Conservation (phyloP, 352 stramenopile genomes). For the Globisporangium splendens region DNA sequence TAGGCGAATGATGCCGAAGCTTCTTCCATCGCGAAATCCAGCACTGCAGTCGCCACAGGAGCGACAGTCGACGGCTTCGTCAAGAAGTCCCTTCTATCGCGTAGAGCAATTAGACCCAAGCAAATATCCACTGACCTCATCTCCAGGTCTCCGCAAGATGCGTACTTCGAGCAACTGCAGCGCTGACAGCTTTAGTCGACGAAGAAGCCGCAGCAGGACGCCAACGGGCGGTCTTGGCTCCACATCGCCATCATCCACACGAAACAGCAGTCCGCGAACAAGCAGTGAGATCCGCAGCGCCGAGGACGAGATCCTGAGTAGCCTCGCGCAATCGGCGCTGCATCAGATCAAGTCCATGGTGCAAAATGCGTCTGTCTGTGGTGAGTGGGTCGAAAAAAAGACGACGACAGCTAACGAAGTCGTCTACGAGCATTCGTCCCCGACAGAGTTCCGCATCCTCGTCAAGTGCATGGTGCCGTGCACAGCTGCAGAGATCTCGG, state of each 20-base stretch:
- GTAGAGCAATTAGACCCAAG: slow-evolving; percentile 3
- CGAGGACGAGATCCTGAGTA: slow-evolving; percentile 14
- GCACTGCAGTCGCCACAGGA: no score
- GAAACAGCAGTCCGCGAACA: slow-evolving; percentile 8
- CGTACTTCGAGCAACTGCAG: slow-evolving; percentile 14
- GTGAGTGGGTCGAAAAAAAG: slow-evolving; percentile 8
- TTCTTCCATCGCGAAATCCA: no score
- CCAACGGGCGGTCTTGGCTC: not conserved
- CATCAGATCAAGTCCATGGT: slow-evolving; percentile 8
- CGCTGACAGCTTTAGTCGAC: slow-evolving; percentile 9
- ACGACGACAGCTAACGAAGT: slow-evolving; percentile 1
- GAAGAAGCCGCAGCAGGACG: not conserved
- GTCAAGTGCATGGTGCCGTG: slow-evolving; percentile 19
- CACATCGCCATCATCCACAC: slow-evolving; percentile 7
- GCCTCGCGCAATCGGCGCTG: slow-evolving; percentile 14
- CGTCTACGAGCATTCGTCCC: slow-evolving; percentile 9
- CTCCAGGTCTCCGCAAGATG: not conserved
- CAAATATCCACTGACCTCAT: not conserved
- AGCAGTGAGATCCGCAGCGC: slow-evolving; percentile 6
- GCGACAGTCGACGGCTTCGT: no score
- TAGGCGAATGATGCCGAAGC: no score
- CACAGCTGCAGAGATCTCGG: slow-evolving; percentile 17
- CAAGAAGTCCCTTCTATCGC: not conserved
- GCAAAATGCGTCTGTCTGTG: slow-evolving; percentile 2
- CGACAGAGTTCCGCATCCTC: slow-evolving; percentile 16